phyloP scores from a whole-genome alignment of 768 basidiomycete species.

The Russula dissimulans region DNA sequence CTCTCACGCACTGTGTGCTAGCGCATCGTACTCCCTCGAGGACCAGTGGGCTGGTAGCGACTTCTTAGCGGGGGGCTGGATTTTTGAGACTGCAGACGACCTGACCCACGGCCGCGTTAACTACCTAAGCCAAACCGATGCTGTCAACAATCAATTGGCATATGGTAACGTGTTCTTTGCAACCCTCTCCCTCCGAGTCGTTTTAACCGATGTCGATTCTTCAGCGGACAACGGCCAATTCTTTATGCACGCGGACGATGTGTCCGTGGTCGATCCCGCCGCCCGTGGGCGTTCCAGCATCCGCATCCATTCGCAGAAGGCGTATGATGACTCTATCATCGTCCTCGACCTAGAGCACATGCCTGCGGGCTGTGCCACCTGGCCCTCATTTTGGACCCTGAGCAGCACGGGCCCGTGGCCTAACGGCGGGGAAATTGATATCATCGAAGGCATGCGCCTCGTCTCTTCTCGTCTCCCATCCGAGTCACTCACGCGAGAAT shows the following conservation, averaged over 20 bases:
- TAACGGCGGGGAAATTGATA: constrained; percentile 49
- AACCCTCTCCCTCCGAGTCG: neutral
- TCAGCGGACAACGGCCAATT: constrained; percentile 37
- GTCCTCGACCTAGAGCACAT: constrained; percentile 50
- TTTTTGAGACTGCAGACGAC: constrained; percentile 43
- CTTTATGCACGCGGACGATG: constrained; percentile 47
- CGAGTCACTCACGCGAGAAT: neutral
- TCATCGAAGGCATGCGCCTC: constrained; percentile 40
- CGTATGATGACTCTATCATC: constrained; percentile 39
- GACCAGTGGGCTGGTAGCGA: constrained; percentile 26
- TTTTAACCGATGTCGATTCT: neutral
- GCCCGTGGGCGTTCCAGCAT: constrained; percentile 50
- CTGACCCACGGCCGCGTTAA: constrained; percentile 62
- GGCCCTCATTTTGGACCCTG: constrained; percentile 59
- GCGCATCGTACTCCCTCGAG: constrained; percentile 5
- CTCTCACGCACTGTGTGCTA: constrained; percentile 1
- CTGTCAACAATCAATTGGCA: constrained; percentile 36
- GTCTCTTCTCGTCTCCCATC: neutral
- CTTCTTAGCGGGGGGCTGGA: constrained; percentile 38
- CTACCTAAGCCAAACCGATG: constrained; percentile 40
- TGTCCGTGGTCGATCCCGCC: constrained; percentile 28
- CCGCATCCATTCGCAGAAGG: constrained; percentile 39
- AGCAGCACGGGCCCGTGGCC: constrained; percentile 49
- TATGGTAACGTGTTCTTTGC: constrained; percentile 28
- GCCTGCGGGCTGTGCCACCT: constrained; percentile 50